A percentile compares a stretch with the other conserved stretches of the same genome.
phyloP scores from a whole-genome alignment of 768 basidiomycete genomes.

The Pleurotus giganteus region DNA sequence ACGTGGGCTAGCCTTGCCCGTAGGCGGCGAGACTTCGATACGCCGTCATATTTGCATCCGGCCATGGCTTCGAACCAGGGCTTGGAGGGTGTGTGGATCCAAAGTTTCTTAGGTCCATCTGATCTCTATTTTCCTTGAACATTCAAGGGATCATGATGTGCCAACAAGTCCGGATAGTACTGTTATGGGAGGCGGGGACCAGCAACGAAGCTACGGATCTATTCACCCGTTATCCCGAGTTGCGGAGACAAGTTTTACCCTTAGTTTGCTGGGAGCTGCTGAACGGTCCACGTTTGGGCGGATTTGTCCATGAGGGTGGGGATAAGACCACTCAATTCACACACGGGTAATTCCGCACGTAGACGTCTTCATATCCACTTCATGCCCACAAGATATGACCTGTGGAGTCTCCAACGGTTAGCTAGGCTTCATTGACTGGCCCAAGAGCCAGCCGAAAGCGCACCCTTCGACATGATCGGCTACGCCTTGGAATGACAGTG shows the following conservation, averaged over 20 bases:
- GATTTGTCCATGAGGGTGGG: constrained; percentile 4
- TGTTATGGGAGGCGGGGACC: neutral
- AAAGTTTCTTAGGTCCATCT: neutral
- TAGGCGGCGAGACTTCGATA: constrained; percentile 6
- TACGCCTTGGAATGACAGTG: neutral
- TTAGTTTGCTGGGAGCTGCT: neutral
- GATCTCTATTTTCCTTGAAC: neutral
- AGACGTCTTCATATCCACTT: neutral
- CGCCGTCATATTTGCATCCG: constrained; percentile 1
- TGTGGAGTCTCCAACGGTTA: neutral
- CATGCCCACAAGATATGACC: neutral
- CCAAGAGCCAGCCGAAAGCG: neutral
- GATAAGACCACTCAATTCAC: constrained; percentile 3
- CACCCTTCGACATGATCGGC: neutral
- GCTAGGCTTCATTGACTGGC: neutral
- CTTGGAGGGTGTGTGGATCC: constrained; percentile 1
- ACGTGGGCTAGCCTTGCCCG: neutral
- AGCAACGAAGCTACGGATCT: neutral
- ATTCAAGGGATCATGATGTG: neutral
- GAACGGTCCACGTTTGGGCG: neutral
- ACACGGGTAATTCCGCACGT: neutral
- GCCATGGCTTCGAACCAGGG: constrained; percentile 1
- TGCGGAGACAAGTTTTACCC: neutral
- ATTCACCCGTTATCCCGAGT: neutral
- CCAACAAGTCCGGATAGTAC: neutral